Base-by-base conservation (phyloP, 2,329 filamentous ascomycete species). In the Annulohypoxylon truncatum region DNA sequence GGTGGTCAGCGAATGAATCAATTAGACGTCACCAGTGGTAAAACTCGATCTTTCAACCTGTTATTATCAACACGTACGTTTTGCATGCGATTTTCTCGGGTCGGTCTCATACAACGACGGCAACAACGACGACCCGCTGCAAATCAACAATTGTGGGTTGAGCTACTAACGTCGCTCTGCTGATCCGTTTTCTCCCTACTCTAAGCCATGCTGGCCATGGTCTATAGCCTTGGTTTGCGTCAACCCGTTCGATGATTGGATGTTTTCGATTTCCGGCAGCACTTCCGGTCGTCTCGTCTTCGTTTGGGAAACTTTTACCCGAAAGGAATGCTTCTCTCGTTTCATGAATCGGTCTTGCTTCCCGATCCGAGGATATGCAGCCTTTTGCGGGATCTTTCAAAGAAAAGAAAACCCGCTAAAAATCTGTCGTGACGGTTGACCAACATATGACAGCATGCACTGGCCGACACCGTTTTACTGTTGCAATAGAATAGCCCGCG, bases 221-320 rank as follows among this genome's bases (percentile, higher is more conserved):
- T 42, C 38, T 42, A 42, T 42, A 42, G 38, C 51, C 51, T 63
- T 60, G 57, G 62, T 57, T 55, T 61, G 46, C 29, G 20, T 20
- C 57, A 56, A 38, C 33, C 50, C 50, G 28, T 40, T 57, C 56
- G 44, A 61, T 69, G 60, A 69, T 67, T 67, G 60, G 67, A 38
- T 33, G 18, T 15, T 28, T 15, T 51, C 42, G 44, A 63, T 47
- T 53, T 46, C 67, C 67, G 67, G 58, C 51, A 42, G 35, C 63
- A 42, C 55, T 66, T 70, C 66, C 62, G 66, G 68, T 71, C 58
- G 68, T 71, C 60, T 69, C 63, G 68, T 58, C 66, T 65, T 64
- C 61, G 63, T 69, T 71, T 71, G 58, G 63, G 61, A 61, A 50
- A 54, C 42, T 58, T 63, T 65, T 31, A 56, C 67, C 64, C 61